phyloP scores from a whole-genome alignment of 2,329 filamentous ascomycete species.

The Alternaria triticimaculans region DNA sequence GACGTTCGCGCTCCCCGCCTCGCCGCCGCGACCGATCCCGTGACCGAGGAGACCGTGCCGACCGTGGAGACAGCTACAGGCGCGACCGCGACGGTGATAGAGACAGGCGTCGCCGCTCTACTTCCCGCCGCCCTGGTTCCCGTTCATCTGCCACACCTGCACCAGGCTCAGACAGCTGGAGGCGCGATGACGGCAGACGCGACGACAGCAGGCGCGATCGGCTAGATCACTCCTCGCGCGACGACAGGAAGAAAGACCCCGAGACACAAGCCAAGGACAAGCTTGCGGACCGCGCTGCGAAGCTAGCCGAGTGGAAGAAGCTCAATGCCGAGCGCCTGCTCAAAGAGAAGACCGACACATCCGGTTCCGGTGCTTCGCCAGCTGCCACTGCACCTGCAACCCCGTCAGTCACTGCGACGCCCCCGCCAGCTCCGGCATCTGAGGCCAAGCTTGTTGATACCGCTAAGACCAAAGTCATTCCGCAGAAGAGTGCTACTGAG shows the following conservation, averaged over 20 bases:
- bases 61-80: slow-evolving; percentile 65
- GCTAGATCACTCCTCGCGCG: slow-evolving; percentile 52
- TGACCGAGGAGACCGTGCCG: slow-evolving; percentile 44
- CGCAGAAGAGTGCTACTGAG: slow-evolving; percentile 85
- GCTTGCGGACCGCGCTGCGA: slow-evolving; percentile 32
- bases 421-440: slow-evolving; percentile 23
- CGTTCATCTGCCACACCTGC: slow-evolving; percentile 67
- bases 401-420: slow-evolving; percentile 53
- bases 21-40: slow-evolving; percentile 19
- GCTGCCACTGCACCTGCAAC: slow-evolving; percentile 73
- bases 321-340: slow-evolving; percentile 56
- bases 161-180: slow-evolving; percentile 2
- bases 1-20: slow-evolving; percentile 10
- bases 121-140: slow-evolving; percentile 64
- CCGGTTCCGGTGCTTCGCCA: slow-evolving; percentile 59
- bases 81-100: slow-evolving; percentile 65
- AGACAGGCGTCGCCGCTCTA: slow-evolving; percentile 73
- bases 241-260: slow-evolving; percentile 63
- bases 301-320: slow-evolving; percentile 84
- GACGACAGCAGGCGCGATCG: slow-evolving; percentile 28
- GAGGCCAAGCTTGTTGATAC: slow-evolving; percentile 54
- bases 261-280: slow-evolving; percentile 34
- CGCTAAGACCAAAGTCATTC: slow-evolving; percentile 73
- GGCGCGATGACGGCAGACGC: not conserved
- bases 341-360: slow-evolving; percentile 68